Base-by-base conservation (phyloP, 1,284 basidiomycete species). In the Moesziomyces sp. region DNA sequence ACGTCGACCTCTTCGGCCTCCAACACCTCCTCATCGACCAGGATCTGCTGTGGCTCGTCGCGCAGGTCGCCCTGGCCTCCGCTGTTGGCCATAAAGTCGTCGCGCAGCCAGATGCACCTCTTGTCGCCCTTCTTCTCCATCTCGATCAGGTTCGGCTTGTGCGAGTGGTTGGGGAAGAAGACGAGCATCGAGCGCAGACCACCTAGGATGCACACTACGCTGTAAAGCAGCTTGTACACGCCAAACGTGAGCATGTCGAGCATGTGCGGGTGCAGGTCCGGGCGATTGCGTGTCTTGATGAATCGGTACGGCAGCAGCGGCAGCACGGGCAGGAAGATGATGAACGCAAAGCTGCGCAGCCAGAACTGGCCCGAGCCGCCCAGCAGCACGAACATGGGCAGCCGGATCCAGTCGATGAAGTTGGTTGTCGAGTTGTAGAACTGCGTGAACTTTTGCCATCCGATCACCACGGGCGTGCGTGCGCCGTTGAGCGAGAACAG, bases 331-430 rank as follows among this genome's bases (percentile, higher is more conserved):
- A 58, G 30, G 45, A 64, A 57, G 24, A 71, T 3, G 54, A 71
- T 50, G 28, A 61, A 61, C 10, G 55, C 58, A 18, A 64, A 65
- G 4, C 35, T 56, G 5, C 42, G 28, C 3, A 64, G 40, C 68
- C 68, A 71, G 33, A 71, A 71, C n/a, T 54, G 45, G 30, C 54
- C 53, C 9, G 35, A 38, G 19, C 58, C 62, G 10, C 61, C 61
- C 19, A 71, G 51, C 3, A 71, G n/a, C 35, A 71, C 52, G 35
- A 71, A 65, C 52, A 65, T 52, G 44, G 62, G 68, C 11, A 71
- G 47, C 19, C 68, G 53, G 40, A 71, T 64, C 68, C 68, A 71
- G 54, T 71, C 62, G 58, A 71, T 65, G 45, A 71, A 61, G 62
- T 71, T 71, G 43, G 57, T 61, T 0, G 58, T 65, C 5, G 58